Base-by-base conservation (phyloP, 1,139 yeast species). In the Nakaseomyces kungkrabaensis region DNA sequence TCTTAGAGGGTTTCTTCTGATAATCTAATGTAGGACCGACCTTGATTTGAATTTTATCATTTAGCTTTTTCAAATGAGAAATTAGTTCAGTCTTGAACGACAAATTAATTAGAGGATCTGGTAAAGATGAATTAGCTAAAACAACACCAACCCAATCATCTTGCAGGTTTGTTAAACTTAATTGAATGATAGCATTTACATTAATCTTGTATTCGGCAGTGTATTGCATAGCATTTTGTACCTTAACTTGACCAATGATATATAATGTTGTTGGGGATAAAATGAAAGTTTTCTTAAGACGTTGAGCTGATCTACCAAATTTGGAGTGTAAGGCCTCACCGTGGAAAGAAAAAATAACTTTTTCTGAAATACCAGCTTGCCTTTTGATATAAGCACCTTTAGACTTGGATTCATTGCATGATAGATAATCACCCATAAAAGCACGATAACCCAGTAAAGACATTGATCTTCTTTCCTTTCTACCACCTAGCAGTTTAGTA, bases 101-200 rank as follows among this genome's bases (percentile, higher is more conserved):
- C 54, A 89, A 76, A 67, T 85, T 85, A 52, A 92, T 73, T 53
- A 94, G 78, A 5, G 87, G 75, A 70, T 94, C 99, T 1, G 97
- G 90, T 11, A 72, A 72, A 1, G 77, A 65, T 2, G 78, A 70
- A 3, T 78, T 82, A 61, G 58, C 68, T 52, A 85, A 70, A 27
- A 83, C 81, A 43, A 92, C 68, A 1, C 95, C 95, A 36, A 90
- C 67, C 99, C 99, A 94, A 60, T 90, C 94, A 68, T 94, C 99
- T 57, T 92, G 94, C 52, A 80, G 72, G 43, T 74, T 78, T 0
- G 97, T 85, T 59, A 92, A 65, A 4, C 82, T 83, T 27, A 88
- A 78, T 56, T 78, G 78, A 43, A 73, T 75, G 51, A 94, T 83
- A 7, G 78, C 71, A 10, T 75, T 69, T 3, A 87, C 72, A 10